Evolutionary conservation across 176 grass and related monocot genomes (phyloP).

Genomic region (Carex kokanica): DNA sequence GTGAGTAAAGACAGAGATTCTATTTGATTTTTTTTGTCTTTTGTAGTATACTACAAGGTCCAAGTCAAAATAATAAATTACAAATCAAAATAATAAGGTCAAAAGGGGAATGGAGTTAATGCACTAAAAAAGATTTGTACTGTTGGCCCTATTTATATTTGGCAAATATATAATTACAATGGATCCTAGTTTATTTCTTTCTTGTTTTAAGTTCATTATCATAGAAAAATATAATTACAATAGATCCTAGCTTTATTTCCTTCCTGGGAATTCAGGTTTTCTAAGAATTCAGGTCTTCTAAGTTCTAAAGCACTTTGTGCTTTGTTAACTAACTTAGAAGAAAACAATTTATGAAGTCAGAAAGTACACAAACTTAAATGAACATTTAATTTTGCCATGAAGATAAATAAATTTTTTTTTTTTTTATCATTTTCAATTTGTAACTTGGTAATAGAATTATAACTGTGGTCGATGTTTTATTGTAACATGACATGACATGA

Average conservation of each 20-base stretch:
- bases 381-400: background rate
- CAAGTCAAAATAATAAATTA: background rate
- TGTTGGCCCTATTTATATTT: background rate
- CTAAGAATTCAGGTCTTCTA: background rate
- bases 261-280: background rate
- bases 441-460: background rate
- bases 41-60: background rate
- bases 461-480: background rate
- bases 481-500: background rate
- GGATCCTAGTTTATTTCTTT: background rate
- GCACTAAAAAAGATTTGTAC: background rate
- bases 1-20: background rate
- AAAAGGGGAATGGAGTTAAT: background rate
- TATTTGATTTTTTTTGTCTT: background rate
- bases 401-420: background rate
- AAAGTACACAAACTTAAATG: background rate
- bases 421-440: background rate
- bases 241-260: background rate
- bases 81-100: background rate
- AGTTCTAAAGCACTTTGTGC: background rate
- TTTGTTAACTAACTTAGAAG: background rate
- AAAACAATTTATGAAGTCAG: background rate
- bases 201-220: background rate
- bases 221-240: background rate
- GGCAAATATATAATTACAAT: background rate